These are phyloP conservation scores for Lepidium aucheri DNA, from an alignment of 345 rosid genomes.

Conservation along the genomic window DNA sequence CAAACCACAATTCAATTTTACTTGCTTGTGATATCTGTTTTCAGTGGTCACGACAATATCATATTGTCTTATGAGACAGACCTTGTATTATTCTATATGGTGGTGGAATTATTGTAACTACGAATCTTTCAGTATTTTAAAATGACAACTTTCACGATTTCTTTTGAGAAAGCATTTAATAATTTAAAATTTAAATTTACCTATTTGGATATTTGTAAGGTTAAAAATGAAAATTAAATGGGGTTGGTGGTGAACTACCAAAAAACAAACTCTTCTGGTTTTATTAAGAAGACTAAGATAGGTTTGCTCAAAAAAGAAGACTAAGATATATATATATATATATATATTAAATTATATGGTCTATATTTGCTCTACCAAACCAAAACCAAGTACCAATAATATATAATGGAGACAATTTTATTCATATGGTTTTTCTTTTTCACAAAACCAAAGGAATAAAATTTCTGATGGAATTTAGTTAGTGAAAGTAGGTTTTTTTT, in stretches of 20 bases:
- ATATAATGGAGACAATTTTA: background rate
- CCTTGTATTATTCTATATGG: background rate
- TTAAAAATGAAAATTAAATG: too few relatives aligned
- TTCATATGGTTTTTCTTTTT: background rate
- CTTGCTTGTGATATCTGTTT: background rate
- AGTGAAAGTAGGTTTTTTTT: background rate
- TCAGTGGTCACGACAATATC: conserved; percentile 7
- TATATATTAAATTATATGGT: background rate
- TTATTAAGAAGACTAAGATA: background rate
- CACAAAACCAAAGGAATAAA: background rate
- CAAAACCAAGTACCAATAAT: too few relatives aligned
- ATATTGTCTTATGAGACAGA: too few relatives aligned
- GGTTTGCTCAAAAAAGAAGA: too few relatives aligned
- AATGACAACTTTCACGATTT: too few relatives aligned
- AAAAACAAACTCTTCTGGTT: background rate
- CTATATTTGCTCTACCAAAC: too few relatives aligned
- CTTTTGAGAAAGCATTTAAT: background rate
- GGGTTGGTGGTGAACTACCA: conserved; percentile 1
- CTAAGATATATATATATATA: background rate
- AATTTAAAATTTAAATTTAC: too few relatives aligned
- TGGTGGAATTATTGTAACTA: background rate
- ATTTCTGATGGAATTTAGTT: background rate
- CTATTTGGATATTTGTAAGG: too few relatives aligned
- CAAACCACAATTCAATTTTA: background rate
- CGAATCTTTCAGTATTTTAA: background rate